Evolutionary conservation across 768 basidiomycete species (phyloP).

Genomic region (Russula brevipes): DNA sequence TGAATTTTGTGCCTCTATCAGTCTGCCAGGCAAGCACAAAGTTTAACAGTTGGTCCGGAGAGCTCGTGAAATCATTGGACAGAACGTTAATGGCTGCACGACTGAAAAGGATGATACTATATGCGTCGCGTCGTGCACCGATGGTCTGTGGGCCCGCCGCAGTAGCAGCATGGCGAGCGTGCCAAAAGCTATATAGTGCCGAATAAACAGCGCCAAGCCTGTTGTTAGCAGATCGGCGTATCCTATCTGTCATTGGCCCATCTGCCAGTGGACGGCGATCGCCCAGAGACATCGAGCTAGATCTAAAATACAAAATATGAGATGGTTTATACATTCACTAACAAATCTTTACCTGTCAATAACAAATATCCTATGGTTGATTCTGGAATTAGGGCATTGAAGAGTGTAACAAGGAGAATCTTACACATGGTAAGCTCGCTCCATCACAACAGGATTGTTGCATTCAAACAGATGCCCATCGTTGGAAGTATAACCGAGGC

Average conservation of each 20-base stretch:
- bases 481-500: conserved; percentile 46
- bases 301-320: conserved; percentile 34
- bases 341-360: conserved; percentile 44
- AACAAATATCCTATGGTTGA: conserved; percentile 44
- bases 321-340: background rate
- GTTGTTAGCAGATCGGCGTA: conserved; percentile 38
- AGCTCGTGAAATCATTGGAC: conserved; percentile 43
- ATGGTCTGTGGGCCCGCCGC: conserved; percentile 25
- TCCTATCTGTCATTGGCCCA: conserved; percentile 39
- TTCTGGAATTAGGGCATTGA: background rate
- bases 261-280: conserved; percentile 44
- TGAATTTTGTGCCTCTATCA: conserved; percentile 42
- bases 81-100: conserved; percentile 27
- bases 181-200: conserved; percentile 52
- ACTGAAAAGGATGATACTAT: conserved; percentile 50
- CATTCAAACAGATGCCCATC: conserved; percentile 55
- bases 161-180: conserved; percentile 40
- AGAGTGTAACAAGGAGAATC: conserved; percentile 23
- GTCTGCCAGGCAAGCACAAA: conserved; percentile 35
- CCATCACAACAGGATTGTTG: conserved; percentile 47
- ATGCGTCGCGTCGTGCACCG: conserved; percentile 44
- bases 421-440: conserved; percentile 57
- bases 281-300: conserved; percentile 42
- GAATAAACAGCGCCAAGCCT: conserved; percentile 57
- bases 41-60: conserved; percentile 42